Evolutionary conservation across 768 basidiomycete genomes (phyloP), one percentile per base, ranked within the genome.

Genomic region (Clavulina sp.): DNA sequence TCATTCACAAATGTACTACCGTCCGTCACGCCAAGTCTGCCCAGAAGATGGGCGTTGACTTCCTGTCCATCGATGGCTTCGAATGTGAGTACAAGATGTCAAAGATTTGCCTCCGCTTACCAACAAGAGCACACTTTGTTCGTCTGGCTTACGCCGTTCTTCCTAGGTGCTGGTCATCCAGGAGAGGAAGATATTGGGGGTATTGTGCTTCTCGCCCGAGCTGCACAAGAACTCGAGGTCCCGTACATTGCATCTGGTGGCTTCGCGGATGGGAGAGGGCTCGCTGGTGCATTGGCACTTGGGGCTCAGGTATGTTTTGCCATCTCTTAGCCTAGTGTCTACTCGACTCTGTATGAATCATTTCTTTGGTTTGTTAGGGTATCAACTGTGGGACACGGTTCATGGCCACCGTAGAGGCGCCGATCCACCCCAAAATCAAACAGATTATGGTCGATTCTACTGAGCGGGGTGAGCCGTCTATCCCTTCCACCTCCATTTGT

Each of bases 101-200:
- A 6, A 32, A 6, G 9, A 24, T 24, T 18, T 49, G 23, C 30
- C 30, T 26, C 13, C 7, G 31, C 13, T 33, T 9, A 49, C 7
- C 34, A 38, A 7, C 9, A 19, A 38, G 34, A 7, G 34, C 34
- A 7, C 34, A 38, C 34, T 7, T 19, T 38, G 9, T 38, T 19
- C 34, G 9, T 38, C 57, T 51, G 1, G 9, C 34, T 9, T 38
- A 9, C 19, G 9, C 34, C 19, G 34, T 9, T 9, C 13, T 9
- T 13, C 26, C n/a, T 60, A 88, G 85, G 86, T 61, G 91, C 88
- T 29, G 91, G 91, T 24, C 87, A 91, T 64, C 88, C 88, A 18
- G 92, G 92, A 55, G 92, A 95, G 61, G 85, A 93, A 40, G 92
- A 95, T 61, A 83, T 95, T 23, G 84, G 85, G 2, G 84, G 83